Percentiles rank a stretch among this genome's conserved stretches.
Conservation (phyloP, 108 stramenopile species). For the Cyclotella kingstonii region DNA sequence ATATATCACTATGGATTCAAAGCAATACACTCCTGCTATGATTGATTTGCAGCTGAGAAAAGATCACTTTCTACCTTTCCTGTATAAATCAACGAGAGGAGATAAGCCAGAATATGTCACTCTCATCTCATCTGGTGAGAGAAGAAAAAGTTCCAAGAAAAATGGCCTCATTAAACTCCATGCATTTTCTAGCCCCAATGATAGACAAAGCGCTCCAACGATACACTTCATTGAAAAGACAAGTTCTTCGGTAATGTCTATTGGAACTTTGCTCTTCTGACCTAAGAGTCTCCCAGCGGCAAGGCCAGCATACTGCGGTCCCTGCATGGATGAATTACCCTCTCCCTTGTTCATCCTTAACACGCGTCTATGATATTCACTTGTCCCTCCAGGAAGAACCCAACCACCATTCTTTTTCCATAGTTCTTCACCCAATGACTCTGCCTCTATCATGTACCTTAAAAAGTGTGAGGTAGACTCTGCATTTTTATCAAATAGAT, state of each 20-base stretch:
- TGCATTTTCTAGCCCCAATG: constrained; percentile 43
- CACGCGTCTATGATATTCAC: constrained; percentile 31
- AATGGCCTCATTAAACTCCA: constrained; percentile 41
- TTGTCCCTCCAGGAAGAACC: constrained; percentile 32
- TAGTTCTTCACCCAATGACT: constrained; percentile 25
- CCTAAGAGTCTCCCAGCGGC: constrained; percentile 56
- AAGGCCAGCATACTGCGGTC: constrained; percentile 46
- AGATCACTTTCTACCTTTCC: not conserved
- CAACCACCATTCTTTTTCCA: constrained; percentile 37
- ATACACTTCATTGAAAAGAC: constrained; percentile 58
- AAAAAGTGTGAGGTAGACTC: constrained; percentile 9
- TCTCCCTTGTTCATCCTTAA: not conserved
- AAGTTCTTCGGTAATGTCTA: constrained; percentile 40
- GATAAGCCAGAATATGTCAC: not conserved
- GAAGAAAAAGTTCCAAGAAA: constrained; percentile 49
- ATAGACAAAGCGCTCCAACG: constrained; percentile 52
- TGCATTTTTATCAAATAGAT: constrained; percentile 47
- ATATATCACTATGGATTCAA: too few relatives aligned
- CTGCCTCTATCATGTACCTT: constrained; percentile 25
- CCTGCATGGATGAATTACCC: not conserved
- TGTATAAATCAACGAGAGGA: not conserved
- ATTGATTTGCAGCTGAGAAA: too few relatives aligned
- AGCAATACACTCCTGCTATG: too few relatives aligned
- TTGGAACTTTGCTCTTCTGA: constrained; percentile 28
- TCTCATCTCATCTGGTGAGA: constrained; percentile 51